These are phyloP conservation scores for Camellia japonica DNA, from an alignment of 148 eudicot species.

Conservation along the genomic window DNA sequence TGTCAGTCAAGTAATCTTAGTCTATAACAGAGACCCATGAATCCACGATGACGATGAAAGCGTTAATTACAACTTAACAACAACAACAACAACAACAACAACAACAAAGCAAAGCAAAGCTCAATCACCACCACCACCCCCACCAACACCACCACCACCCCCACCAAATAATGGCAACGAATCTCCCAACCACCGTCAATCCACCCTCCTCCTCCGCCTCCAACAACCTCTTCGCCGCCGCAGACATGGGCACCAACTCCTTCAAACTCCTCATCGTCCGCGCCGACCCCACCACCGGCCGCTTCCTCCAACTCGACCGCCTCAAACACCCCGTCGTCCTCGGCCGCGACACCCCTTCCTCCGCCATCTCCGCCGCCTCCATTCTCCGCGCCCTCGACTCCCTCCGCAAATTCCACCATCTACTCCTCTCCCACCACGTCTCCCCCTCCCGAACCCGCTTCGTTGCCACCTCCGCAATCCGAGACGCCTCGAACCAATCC, in stretches of 20 bases:
- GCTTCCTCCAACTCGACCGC: constrained; percentile 42
- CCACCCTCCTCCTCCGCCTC: constrained; percentile 15
- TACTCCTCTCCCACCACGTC: constrained; percentile 31
- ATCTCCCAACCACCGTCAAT: constrained; percentile 14
- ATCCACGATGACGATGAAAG: too few species aligned
- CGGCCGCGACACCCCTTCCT: constrained; percentile 22
- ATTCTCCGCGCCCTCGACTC: constrained; percentile 38
- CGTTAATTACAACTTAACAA: too few species aligned
- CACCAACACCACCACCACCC: too few species aligned
- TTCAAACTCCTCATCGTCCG: constrained; percentile 59
- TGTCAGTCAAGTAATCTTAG: too few species aligned
- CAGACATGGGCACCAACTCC: constrained; percentile 73
- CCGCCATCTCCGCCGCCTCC: constrained; percentile 31
- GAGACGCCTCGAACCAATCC: constrained; percentile 40
- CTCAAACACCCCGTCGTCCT: constrained; percentile 45
- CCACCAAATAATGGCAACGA: constrained; percentile 19
- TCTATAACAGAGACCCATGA: too few species aligned
- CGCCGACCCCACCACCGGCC: constrained; percentile 37
- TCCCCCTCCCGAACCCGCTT: constrained; percentile 31
- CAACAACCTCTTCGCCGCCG: constrained; percentile 55
- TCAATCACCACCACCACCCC: too few species aligned
- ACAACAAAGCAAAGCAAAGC: not conserved
- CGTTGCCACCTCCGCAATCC: constrained; percentile 72
- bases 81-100: too few species aligned
- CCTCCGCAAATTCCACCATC: constrained; percentile 34